Conservation (phyloP, 805 yeast species). For the Saturnispora bothae region DNA sequence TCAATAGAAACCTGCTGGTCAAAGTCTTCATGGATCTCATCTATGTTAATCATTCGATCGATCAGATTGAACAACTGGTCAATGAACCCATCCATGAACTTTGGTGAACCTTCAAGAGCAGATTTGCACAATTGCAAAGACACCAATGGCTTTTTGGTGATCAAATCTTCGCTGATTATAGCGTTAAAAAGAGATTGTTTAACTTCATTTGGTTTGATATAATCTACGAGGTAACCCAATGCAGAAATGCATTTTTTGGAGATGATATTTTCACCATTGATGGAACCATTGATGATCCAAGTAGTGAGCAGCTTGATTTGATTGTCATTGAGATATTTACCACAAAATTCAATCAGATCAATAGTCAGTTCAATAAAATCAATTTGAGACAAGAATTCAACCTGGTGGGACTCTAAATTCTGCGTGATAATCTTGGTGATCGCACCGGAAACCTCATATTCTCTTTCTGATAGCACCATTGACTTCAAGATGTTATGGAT, state of each 20-base stretch:
- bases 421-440: constrained; percentile 30
- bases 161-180: background rate
- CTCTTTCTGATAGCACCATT: constrained; percentile 11
- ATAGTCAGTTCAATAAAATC: constrained; percentile 54
- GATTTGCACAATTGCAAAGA: background rate
- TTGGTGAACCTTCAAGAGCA: constrained; percentile 15
- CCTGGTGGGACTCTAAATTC: constrained; percentile 19
- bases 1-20: constrained; percentile 25
- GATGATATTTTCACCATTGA: constrained; percentile 33
- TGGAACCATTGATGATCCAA: constrained; percentile 28
- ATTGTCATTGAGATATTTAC: constrained; percentile 18
- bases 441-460: background rate
- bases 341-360: constrained; percentile 41
- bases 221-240: constrained; percentile 26
- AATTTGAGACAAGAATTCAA: constrained; percentile 24
- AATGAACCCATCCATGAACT: constrained; percentile 15
- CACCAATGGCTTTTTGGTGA: background rate
- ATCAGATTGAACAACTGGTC: constrained; percentile 11
- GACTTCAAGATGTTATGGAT: constrained; percentile 33
- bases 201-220: constrained; percentile 10
- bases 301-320: constrained; percentile 19
- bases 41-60: constrained; percentile 14
- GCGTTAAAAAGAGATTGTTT: background rate
- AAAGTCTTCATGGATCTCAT: constrained; percentile 24
- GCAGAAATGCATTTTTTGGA: constrained; percentile 36